A percentile compares a stretch with the other conserved stretches of the same genome.
These are phyloP conservation scores for Pouteria campechiana DNA, from an alignment of 179 eudicot genomes.

Conservation along the genomic window DNA sequence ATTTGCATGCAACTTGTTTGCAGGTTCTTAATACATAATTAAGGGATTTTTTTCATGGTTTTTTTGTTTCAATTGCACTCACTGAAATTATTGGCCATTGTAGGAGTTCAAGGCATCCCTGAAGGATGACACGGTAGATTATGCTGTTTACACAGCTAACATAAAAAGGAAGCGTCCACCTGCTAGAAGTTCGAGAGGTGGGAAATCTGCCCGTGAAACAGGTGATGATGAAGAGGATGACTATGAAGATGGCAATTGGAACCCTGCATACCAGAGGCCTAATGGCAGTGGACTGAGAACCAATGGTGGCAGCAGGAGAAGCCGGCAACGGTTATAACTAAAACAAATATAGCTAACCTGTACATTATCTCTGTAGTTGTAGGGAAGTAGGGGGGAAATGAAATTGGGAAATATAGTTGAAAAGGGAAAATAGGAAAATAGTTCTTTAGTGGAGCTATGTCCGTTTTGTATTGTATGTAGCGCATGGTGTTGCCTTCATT, in stretches of 20 bases:
- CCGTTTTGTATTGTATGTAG: too few species aligned
- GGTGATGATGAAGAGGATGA: conserved; percentile 38
- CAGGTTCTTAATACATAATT: too few species aligned
- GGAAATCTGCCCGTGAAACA: conserved; percentile 26
- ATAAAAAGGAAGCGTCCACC: conserved; percentile 79
- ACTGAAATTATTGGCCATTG: too few species aligned
- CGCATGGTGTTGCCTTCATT: too few species aligned
- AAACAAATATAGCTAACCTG: conserved; percentile 70
- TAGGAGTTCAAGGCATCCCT: conserved; percentile 88
- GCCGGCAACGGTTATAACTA: conserved; percentile 48
- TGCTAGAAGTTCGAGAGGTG: conserved; percentile 54
- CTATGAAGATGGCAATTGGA: conserved; percentile 44
- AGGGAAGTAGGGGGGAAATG: not conserved
- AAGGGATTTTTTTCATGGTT: too few species aligned
- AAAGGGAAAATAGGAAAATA: too few species aligned
- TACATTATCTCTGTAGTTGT: conserved; percentile 58
- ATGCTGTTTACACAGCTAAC: conserved; percentile 78
- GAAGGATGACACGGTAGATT: conserved; percentile 88
- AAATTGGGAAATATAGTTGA: too few species aligned
- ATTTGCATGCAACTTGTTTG: too few species aligned
- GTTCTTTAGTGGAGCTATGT: too few species aligned
- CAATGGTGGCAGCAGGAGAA: conserved; percentile 29
- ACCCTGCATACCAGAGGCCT: conserved; percentile 24
- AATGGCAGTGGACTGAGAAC: conserved; percentile 30
- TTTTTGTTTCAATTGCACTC: too few species aligned